Conservation (phyloP, 371 early-diverging fungal species). For the Apophysomyces elegans region DNA sequence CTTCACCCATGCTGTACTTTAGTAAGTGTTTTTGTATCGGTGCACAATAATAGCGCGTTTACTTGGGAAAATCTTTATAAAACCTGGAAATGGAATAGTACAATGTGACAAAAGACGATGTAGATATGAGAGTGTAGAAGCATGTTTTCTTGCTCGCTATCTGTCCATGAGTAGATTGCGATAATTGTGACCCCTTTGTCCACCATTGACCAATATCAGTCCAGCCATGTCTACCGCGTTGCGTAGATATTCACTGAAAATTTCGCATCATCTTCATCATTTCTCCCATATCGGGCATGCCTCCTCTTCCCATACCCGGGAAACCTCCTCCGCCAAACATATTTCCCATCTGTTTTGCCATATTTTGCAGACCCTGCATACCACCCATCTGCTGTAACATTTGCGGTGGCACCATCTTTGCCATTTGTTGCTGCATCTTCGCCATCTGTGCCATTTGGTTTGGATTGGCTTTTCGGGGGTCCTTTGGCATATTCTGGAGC, state of each 20-base stretch:
- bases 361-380: slow-evolving; percentile 81
- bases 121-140: too few species aligned
- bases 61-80: too few species aligned
- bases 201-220: too few species aligned
- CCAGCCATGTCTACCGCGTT: too few species aligned
- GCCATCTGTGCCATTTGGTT: slow-evolving; percentile 67
- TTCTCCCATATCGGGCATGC: slow-evolving; percentile 70
- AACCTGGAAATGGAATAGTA: too few species aligned
- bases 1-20: too few species aligned
- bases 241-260: slow-evolving; percentile 18
- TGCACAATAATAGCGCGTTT: too few species aligned
- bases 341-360: slow-evolving; percentile 75
- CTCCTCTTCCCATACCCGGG: slow-evolving; percentile 51
- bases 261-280: slow-evolving; percentile 69
- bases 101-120: too few species aligned
- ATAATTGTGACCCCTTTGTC: too few species aligned
- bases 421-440: slow-evolving; percentile 72
- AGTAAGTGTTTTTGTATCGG: too few species aligned
- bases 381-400: slow-evolving; percentile 81
- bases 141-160: too few species aligned
- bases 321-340: slow-evolving; percentile 59
- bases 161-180: too few species aligned
- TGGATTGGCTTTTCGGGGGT: slow-evolving; percentile 57
- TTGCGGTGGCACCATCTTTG: slow-evolving; percentile 74
- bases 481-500: slow-evolving; percentile 67